Evolutionary conservation across 225 moss, liverwort and hornwort species (phyloP).

Genomic region (Anthoceros angustus): DNA sequence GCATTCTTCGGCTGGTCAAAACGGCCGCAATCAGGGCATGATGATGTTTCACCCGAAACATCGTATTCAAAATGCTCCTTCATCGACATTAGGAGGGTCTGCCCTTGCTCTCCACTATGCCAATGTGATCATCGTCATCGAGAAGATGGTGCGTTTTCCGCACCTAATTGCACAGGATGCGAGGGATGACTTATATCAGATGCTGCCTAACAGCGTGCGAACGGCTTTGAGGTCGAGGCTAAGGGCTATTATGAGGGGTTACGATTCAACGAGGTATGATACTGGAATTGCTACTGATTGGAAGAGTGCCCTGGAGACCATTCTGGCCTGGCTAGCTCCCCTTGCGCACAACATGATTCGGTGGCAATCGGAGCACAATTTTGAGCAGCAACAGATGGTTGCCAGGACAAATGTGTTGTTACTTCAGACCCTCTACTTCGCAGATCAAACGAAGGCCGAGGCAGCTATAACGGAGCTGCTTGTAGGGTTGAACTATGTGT

Average conservation of each 20-base stretch:
- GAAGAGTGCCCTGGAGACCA: slow-evolving; percentile 85
- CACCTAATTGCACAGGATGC: slow-evolving; percentile 82
- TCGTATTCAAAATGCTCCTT: slow-evolving; percentile 74
- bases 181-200: slow-evolving; percentile 85
- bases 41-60: slow-evolving; percentile 69
- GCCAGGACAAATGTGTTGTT: slow-evolving; percentile 78
- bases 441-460: slow-evolving; percentile 81
- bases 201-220: slow-evolving; percentile 79
- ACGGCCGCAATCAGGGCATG: slow-evolving; percentile 18
- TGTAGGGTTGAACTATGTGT: slow-evolving; percentile 88
- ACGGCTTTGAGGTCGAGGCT: slow-evolving; percentile 59
- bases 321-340: slow-evolving; percentile 70
- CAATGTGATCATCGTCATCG: slow-evolving; percentile 75
- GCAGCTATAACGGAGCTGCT: slow-evolving; percentile 82
- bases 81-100: slow-evolving; percentile 77
- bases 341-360: slow-evolving; percentile 81
- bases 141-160: slow-evolving; percentile 90
- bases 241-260: slow-evolving; percentile 27
- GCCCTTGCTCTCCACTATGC: slow-evolving; percentile 94
- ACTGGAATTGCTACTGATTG: slow-evolving; percentile 74
- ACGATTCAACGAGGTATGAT: slow-evolving; percentile 44
- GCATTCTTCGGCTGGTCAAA: not conserved
- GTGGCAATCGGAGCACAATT: slow-evolving; percentile 99
- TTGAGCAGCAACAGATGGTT: slow-evolving; percentile 92
- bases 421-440: slow-evolving; percentile 86